Evolutionary conservation across 148 eudicot genomes (phyloP), one percentile per base, ranked within the genome.

Genomic region (Hydrangea macrophylla): DNA sequence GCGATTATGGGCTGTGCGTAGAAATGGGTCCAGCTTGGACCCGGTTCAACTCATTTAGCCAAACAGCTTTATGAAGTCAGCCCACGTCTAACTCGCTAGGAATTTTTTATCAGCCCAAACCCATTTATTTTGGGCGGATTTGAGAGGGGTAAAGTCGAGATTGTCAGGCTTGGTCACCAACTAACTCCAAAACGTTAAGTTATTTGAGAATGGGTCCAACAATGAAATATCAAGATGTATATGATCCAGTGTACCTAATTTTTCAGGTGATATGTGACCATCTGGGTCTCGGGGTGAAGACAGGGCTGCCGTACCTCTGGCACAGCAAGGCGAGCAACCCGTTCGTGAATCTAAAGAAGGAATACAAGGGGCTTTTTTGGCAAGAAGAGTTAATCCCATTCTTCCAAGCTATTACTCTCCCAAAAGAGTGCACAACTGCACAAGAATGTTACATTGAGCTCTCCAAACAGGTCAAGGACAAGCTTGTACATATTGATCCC

Each of bases 291-390:
- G 81, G 81, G 27, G 81, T 78, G 71, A 78, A 78, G 44, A 70
- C 82, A 0, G 82, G 82, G 27, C 78, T 78, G 24, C 81, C 73
- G 7, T 79, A 79, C 64, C 65, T 75, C 25, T 79, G 75, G 75
- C 82, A 79, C 77, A 75, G 82, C 76, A 79, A 79, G 55, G 82
- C 82, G 6, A 79, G 79, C 76, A 79, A 79, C 67, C 76, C 76
- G 0, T 79, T 79, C 67, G 82, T 71, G 10, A 71, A 79, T 54
- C 51, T 79, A 70, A 79, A 68, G 73, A 75, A 79, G 40, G 82
- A 79, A 51, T 77, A 62, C 80, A 77, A 77, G 48, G 80, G 76
- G 35, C 55, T 72, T 5, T 77, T 71, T 73, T 72, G 82, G 82
- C 79, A 79, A 51, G 82, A 75, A 35, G 79, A 79, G 20, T 67